Base-by-base conservation (phyloP, 805 yeast genomes). In the Kurtzmaniella fragi region DNA sequence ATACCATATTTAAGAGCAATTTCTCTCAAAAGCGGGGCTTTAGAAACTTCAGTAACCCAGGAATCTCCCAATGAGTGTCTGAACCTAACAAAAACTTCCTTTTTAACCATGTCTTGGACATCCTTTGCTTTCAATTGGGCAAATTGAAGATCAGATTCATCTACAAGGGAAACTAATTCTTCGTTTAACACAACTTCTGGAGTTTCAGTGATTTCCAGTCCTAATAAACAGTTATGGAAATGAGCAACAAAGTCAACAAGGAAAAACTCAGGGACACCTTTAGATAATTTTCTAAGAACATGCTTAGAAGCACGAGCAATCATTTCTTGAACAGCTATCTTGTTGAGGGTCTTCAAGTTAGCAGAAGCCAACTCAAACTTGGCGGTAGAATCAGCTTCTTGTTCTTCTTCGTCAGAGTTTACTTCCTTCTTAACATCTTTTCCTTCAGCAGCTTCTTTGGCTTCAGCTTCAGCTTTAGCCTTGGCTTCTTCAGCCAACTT, bases 251-350 rank as follows among this genome's bases (percentile, higher is more conserved):
- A 73, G 35, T 73, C 61, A 2, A 91, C 76, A 39, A 75, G 71
- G 42, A 83, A 64, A 32, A 70, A 60, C 9, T 73, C 39, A 13
- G 93, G 87, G 13, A 81, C 53, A 1, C 49, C 39, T 5, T 47
- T 49, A 30, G 82, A 57, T 20, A 60, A 54, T 3, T 59, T 56
- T 54, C 88, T 79, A 51, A 90, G 62, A 33, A 82, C 57, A 52
- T 88, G 95, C 65, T 91, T 91, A 36, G 77, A 61, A 20, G 86
- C 77, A 64, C 99, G 82, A 17, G 91, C 76, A 50, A 90, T 60
- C 68, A 90, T 82, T 61, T 90, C 98, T 40, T 71, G 77, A 31
- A 66, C 57, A 25, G 79, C 59, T 30, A 80, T 58, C 11, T 50
- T 56, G 40, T 70, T 60, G 35, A 84, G 65, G n/a, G 80, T 66